Base-by-base conservation (phyloP, 2,329 filamentous ascomycete species). In the Rhynchosporium agropyri region DNA sequence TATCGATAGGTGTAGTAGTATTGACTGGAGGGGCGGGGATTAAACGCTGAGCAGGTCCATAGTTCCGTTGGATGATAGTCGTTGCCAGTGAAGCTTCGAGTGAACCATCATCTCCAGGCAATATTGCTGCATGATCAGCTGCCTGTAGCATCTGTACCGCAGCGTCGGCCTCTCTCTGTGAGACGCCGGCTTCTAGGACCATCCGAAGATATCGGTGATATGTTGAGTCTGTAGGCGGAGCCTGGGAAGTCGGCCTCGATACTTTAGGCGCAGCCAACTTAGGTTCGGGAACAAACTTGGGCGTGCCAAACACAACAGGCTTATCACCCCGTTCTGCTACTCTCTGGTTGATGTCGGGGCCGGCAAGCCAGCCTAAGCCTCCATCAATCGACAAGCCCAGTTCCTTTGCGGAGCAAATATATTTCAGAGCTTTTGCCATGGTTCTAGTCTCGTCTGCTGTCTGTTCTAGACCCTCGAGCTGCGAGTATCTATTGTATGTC, bases 371-470 rank as follows among this genome's bases (percentile, higher is more conserved):
- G 10, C 89, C 89, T 43, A 90, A 78, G 9, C 88, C 87, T 61
- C 82, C 86, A 70, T 89, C 85, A 46, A 89, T 80, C 20, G 85
- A 89, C 3, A 91, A 75, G 0, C 84, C 88, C n/a, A 91, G 79
- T 64, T 89, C 86, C 42, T 78, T 79, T 2, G 88, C 82, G 8
- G 80, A 78, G 1, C 72, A 76, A 1, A 90, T 78, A 58, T 81
- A 82, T 10, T 78, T 78, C 61, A 91, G 81, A 3, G 87, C 86
- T 40, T 80, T 77, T 65, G 81, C 84, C 84, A 89, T 86, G 36
- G 80, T 80, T 9, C 79, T 78, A 0, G 81, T 85, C 69, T 88
- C 85, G 68, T 90, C 87, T 4, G 87, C 86, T 9, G 84, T 82
- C 58, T 81, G 77, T 71, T 89, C 87, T 2, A 89, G 78, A 8